A percentile compares a stretch with the other conserved stretches of the same genome.
Conservation (phyloP, 106 monocot species). For the Alisma plantagoaquatica region DNA sequence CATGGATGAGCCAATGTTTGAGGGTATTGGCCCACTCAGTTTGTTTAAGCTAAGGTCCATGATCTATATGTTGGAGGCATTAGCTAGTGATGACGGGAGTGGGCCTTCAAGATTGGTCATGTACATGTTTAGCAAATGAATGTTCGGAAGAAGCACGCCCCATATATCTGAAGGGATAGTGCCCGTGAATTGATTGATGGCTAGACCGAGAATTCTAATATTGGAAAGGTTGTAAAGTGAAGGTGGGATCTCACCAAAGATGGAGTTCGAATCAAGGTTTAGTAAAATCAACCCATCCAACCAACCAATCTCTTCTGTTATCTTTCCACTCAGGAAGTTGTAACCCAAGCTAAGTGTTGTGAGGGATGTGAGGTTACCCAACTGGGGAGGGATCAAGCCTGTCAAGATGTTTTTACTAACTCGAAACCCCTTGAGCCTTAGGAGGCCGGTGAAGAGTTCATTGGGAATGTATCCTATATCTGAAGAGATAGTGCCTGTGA, state of each 20-base stretch:
- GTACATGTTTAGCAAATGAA: neutral
- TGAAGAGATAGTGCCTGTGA: too few relatives aligned
- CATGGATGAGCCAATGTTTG: neutral
- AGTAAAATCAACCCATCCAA: neutral
- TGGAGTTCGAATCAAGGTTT: constrained; percentile 12
- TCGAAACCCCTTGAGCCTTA: too few relatives aligned
- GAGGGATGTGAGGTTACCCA: too few relatives aligned
- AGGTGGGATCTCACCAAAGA: constrained; percentile 17
- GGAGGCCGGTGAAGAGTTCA: constrained; percentile 5
- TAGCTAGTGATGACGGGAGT: neutral
- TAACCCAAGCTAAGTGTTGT: neutral
- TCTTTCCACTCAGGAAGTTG: constrained; percentile 2
- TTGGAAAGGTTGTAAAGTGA: constrained; percentile 7
- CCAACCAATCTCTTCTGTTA: neutral
- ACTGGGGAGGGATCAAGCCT: too few relatives aligned
- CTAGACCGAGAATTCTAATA: neutral
- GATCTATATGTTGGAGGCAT: neutral
- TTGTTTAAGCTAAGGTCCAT: neutral
- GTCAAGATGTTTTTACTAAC: too few relatives aligned
- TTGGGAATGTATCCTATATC: constrained; percentile 14
- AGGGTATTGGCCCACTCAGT: neutral
- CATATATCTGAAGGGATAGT: neutral
- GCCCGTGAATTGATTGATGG: neutral
- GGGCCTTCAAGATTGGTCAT: neutral
- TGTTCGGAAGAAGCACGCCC: too few relatives aligned